Evolutionary conservation across 2,329 filamentous ascomycete species (phyloP).

Genomic region (Aspergillus novofumigatus): DNA sequence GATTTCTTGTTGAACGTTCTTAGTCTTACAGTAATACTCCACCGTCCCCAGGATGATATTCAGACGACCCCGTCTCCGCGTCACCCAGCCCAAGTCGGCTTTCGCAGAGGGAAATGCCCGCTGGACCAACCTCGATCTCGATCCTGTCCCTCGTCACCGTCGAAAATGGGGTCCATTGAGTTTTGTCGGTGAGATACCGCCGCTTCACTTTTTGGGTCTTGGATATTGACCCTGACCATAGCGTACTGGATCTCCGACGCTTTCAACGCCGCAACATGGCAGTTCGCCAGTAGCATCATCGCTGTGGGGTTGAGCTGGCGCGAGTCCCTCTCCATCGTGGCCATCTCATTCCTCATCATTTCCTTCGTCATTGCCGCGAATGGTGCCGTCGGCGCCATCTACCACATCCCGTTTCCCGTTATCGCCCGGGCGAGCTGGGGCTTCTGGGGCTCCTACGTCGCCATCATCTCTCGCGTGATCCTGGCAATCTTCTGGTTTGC

Average conservation of each 20-base stretch:
- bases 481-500: constrained; percentile 61
- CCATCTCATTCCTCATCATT: constrained; percentile 50
- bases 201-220: neutral
- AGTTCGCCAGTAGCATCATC: constrained; percentile 49
- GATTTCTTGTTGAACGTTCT: neutral
- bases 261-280: constrained; percentile 53
- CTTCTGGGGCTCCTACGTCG: constrained; percentile 54
- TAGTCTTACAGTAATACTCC: neutral
- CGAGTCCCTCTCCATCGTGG: constrained; percentile 48
- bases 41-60: constrained; percentile 22
- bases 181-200: constrained; percentile 31
- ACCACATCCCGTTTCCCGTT: constrained; percentile 55
- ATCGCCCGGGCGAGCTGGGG: constrained; percentile 54
- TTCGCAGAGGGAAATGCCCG: constrained; percentile 44
- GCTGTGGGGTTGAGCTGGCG: constrained; percentile 52
- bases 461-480: constrained; percentile 51
- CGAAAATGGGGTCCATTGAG: constrained; percentile 46
- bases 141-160: constrained; percentile 42
- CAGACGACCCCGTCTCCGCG: constrained; percentile 38
- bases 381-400: constrained; percentile 50
- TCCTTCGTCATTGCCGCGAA: constrained; percentile 59
- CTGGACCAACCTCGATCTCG: constrained; percentile 49
- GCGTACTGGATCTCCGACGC: constrained; percentile 52
- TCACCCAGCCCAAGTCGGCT: constrained; percentile 43
- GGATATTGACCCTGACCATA: constrained; percentile 2